Evolutionary conservation across 164 flowering plant genomes (phyloP), one percentile per base, ranked within the genome.

Genomic region (Pachysandra terminalis): DNA sequence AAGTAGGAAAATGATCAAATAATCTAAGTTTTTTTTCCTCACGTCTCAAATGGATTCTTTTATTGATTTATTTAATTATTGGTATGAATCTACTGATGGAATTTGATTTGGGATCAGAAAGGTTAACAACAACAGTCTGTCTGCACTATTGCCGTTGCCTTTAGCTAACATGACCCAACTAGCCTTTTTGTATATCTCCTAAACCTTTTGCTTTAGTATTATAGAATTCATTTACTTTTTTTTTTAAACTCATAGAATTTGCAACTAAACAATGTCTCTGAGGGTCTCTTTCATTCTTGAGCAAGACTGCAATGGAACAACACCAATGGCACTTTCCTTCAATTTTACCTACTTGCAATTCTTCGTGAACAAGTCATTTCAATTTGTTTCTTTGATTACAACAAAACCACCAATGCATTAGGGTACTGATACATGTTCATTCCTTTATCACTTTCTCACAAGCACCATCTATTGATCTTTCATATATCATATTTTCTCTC

Each of bases 41-140:
- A n/a, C n/a, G n/a, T n/a, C n/a, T n/a, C n/a, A n/a, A n/a, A n/a
- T n/a, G n/a, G 23, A 5, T 57, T 58, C 22, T 61, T 48, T 17
- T 13, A 5, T 35, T 6, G 6, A 40, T 10, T 45, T 26, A 13
- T 48, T 55, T 63, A 27, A 5, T 57, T 51, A 19, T 41, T 72
- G 21, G 41, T 60, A 17, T 70, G 32, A 59, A 41, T 63, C 71
- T 71, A 67, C 66, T 68, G 57, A 60, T 73, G 71, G 56, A 16
- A 64, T 56, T 63, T 64, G 28, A 69, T 63, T 73, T 78, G 74
- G 22, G 53, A 71, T 41, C 72, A 96, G 99, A 97, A 85, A 95
- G 87, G 85, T 96, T 35, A 96, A 90, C 78, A 96, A 93, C 62
- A 96, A 96, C 75, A 88, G 87, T 83, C 84, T 96, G n/a, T 74